phyloP scores from a whole-genome alignment of 352 stramenopile genomes.

The Phytophthora lateralis region DNA sequence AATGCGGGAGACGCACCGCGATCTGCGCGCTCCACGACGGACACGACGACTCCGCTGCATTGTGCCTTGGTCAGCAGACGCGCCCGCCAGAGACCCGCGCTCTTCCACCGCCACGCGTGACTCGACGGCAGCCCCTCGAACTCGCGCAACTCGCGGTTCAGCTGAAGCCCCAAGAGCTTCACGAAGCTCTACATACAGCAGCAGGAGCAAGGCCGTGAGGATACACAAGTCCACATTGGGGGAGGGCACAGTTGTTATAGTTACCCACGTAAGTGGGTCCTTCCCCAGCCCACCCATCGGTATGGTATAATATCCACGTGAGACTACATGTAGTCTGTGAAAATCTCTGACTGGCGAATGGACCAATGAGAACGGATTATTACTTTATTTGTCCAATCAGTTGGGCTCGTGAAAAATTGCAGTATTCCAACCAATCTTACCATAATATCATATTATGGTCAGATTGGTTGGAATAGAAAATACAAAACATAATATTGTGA shows the following conservation, averaged over 20 bases:
- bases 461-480: too few relatives aligned
- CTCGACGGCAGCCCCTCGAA: conserved; percentile 61
- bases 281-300: conserved; percentile 28
- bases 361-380: too few relatives aligned
- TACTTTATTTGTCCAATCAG: too few relatives aligned
- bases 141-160: conserved; percentile 42
- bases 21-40: conserved; percentile 54
- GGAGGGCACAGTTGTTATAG: too few relatives aligned
- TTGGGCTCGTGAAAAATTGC: too few relatives aligned
- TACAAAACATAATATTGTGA: too few relatives aligned
- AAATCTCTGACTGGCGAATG: too few relatives aligned
- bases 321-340: too few relatives aligned
- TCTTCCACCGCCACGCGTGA: conserved; percentile 55
- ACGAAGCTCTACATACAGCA: conserved; percentile 55
- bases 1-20: conserved; percentile 40
- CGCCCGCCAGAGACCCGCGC: conserved; percentile 18
- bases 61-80: conserved; percentile 76
- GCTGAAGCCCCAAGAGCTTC: conserved; percentile 62
- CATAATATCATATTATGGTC: too few relatives aligned
- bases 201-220: neutral
- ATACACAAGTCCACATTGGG: too few relatives aligned
- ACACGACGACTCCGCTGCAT: conserved; percentile 62
- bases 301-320: too few relatives aligned
- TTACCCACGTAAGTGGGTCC: conserved; percentile 67
- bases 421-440: too few relatives aligned